These are phyloP conservation scores for Chlamydomonas eustigma DNA, from an alignment of 139 green algal genomes.

Conservation along the genomic window DNA sequence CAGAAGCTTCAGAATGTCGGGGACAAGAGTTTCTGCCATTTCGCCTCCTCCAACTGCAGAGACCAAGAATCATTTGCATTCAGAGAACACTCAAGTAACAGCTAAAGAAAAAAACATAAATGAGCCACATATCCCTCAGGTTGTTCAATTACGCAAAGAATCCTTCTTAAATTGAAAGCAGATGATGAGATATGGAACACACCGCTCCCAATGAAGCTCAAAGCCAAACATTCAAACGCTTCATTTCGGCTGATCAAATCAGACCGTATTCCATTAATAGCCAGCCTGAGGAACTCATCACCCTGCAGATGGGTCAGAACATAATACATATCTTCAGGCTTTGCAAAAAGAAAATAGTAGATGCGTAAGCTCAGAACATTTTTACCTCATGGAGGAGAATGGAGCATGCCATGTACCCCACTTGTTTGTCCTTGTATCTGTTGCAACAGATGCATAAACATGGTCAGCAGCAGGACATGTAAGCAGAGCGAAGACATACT, in stretches of 20 bases:
- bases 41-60: conserved; percentile 91
- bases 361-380: background rate
- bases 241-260: conserved; percentile 93
- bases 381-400: conserved; percentile 86
- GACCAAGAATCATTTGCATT: conserved; percentile 7
- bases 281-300: conserved; percentile 93
- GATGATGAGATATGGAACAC: background rate
- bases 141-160: background rate
- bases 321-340: too few species aligned
- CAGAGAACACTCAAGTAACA: background rate
- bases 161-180: background rate
- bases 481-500: too few species aligned
- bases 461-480: too few species aligned
- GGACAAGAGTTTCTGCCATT: conserved; percentile 88
- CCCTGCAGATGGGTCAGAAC: too few species aligned
- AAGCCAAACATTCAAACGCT: conserved; percentile 89
- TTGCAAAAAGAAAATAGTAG: background rate
- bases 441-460: background rate
- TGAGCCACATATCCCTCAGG: background rate
- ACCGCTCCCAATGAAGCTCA: conserved; percentile 89
- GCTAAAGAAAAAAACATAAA: too few species aligned
- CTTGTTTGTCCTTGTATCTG: conserved; percentile 97
- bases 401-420: conserved; percentile 90
- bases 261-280: conserved; percentile 94
- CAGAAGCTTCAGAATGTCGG: conserved; percentile 90